phyloP scores from a whole-genome alignment of 805 yeast species.

The Kodamaea lidongshanica region DNA sequence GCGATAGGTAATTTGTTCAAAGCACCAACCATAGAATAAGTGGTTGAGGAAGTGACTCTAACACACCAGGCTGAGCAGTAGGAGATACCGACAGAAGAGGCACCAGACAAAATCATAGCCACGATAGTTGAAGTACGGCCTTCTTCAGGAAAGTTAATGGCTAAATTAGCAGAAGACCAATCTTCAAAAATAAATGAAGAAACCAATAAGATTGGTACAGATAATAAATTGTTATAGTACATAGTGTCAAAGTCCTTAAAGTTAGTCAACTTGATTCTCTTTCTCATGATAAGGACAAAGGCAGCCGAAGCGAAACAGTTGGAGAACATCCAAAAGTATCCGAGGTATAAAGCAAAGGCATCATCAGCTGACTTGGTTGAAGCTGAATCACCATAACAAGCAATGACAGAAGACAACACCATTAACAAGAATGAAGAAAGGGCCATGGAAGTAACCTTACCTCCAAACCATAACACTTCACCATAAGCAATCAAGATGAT shows the following conservation, averaged over 20 bases:
- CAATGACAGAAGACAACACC: conserved; percentile 94
- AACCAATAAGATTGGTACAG: conserved; percentile 79
- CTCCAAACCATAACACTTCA: conserved; percentile 96
- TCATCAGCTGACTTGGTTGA: conserved; percentile 32
- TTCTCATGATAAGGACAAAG: conserved; percentile 91
- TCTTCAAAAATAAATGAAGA: conserved; percentile 80
- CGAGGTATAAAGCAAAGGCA: conserved; percentile 49
- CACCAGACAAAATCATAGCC: conserved; percentile 88
- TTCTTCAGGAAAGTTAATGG: conserved; percentile 70
- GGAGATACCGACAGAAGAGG: conserved; percentile 92
- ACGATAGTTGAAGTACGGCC: conserved; percentile 62
- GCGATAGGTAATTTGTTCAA: conserved; percentile 97
- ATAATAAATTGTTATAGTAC: conserved; percentile 93
- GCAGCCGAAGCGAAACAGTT: conserved; percentile 94
- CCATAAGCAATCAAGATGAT: conserved; percentile 96
- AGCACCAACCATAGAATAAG: conserved; percentile 99
- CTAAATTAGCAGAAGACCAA: conserved; percentile 81
- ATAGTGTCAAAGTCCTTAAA: conserved; percentile 96
- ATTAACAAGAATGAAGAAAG: conserved; percentile 81
- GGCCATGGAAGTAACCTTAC: conserved; percentile 83
- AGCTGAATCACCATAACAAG: conserved; percentile 79
- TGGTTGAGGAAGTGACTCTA: conserved; percentile 96
- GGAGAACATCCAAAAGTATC: conserved; percentile 94
- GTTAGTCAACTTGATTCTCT: conserved; percentile 93
- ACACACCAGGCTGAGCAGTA: conserved; percentile 99